Evolutionary conservation across 2,329 filamentous ascomycete species (phyloP).

Genomic region (Diaporthe velutina): DNA sequence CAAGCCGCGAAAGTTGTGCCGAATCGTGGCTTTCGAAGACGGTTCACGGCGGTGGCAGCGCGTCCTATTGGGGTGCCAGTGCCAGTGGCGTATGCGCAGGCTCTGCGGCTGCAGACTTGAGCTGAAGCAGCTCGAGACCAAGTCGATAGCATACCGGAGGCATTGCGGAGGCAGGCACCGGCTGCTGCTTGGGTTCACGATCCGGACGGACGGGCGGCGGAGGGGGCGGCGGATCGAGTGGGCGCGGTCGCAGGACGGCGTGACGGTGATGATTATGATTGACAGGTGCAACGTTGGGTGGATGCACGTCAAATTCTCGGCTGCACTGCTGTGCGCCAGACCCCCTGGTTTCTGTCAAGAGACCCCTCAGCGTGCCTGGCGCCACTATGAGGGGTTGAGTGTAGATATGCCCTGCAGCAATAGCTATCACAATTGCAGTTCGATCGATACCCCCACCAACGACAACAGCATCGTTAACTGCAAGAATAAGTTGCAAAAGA

Average conservation of each 20-base stretch:
- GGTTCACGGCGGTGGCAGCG: slow-evolving; percentile 54
- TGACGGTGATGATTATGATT: neutral
- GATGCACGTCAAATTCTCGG: slow-evolving; percentile 13
- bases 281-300: neutral
- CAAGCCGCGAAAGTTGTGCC: slow-evolving; percentile 73
- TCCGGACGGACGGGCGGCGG: slow-evolving; percentile 11
- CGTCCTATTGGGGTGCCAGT: slow-evolving; percentile 62
- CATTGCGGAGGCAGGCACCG: slow-evolving; percentile 47
- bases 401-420: neutral
- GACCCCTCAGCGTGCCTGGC: neutral
- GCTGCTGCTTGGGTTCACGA: slow-evolving; percentile 34
- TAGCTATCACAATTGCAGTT: neutral
- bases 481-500: neutral
- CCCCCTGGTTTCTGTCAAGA: neutral
- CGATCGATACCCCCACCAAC: neutral
- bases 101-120: slow-evolving; percentile 73
- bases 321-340: neutral
- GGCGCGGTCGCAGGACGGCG: neutral
- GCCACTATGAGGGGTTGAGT: neutral
- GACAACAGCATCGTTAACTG: neutral
- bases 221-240: neutral
- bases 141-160: slow-evolving; percentile 72
- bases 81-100: slow-evolving; percentile 67
- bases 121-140: slow-evolving; percentile 76
- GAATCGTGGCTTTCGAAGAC: slow-evolving; percentile 63